phyloP scores from a whole-genome alignment of 305 asterid species.

The Euphrasia arctica region DNA sequence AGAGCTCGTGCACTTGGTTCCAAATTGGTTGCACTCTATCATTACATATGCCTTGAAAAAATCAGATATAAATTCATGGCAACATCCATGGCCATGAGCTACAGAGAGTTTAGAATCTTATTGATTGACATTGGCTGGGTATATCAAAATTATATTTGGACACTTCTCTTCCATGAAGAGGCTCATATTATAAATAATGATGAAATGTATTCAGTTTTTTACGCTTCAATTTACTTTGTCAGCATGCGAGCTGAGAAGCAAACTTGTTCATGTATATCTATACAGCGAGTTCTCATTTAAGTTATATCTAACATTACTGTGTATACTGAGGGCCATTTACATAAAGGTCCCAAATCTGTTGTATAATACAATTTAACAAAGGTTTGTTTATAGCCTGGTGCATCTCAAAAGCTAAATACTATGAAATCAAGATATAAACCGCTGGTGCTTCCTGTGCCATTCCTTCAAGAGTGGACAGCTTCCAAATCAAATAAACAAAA shows the following conservation, averaged over 20 bases:
- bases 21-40: background rate
- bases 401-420: background rate
- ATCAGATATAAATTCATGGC: background rate
- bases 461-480: background rate
- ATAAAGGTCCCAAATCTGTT: background rate
- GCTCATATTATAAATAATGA: background rate
- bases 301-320: no score
- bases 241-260: background rate
- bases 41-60: background rate
- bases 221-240: no score
- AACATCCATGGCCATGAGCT: background rate
- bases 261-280: background rate
- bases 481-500: background rate
- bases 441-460: background rate
- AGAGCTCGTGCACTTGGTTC: background rate
- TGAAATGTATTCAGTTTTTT: background rate
- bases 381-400: background rate
- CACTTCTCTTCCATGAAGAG: background rate
- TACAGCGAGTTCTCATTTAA: background rate
- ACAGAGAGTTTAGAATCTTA: background rate
- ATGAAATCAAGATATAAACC: conserved; percentile 4
- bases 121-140: background rate
- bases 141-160: background rate
- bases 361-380: background rate
- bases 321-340: background rate